Evolutionary conservation across 129 eudicot species (phyloP).

Genomic region (Flaveria robusta): DNA sequence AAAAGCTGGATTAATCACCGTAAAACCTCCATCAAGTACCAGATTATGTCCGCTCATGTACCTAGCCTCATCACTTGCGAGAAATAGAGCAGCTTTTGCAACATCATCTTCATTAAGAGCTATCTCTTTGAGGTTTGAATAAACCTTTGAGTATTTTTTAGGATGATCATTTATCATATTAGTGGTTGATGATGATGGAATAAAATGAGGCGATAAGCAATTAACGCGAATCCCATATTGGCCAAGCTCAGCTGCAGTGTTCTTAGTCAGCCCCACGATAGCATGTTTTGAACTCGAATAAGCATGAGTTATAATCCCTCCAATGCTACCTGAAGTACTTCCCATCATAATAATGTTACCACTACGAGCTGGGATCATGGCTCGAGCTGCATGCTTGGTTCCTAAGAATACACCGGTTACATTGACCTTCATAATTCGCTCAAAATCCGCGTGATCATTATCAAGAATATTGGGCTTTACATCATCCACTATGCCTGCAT

Average conservation of each 20-base stretch:
- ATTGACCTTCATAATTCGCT: slow-evolving; percentile 26
- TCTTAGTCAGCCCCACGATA: slow-evolving; percentile 34
- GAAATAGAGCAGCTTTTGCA: slow-evolving; percentile 45
- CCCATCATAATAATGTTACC: slow-evolving; percentile 30
- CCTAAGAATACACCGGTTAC: slow-evolving; percentile 13
- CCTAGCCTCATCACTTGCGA: slow-evolving; percentile 58
- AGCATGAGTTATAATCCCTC: slow-evolving; percentile 22
- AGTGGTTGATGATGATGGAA: background rate
- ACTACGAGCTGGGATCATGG: slow-evolving; percentile 19
- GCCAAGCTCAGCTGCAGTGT: slow-evolving; percentile 35
- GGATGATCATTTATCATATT: slow-evolving; percentile 6
- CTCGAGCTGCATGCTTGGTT: slow-evolving; percentile 35
- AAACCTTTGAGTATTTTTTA: background rate
- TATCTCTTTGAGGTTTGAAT: slow-evolving; percentile 35
- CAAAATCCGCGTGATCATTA: background rate
- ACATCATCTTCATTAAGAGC: slow-evolving; percentile 46
- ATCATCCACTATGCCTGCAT: slow-evolving; percentile 26
- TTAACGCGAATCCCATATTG: slow-evolving; percentile 42
- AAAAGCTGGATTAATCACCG: slow-evolving; percentile 31
- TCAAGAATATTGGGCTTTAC: slow-evolving; percentile 24
- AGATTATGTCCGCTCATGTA: slow-evolving; percentile 58
- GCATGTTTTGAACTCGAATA: slow-evolving; percentile 45
- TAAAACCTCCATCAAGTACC: slow-evolving; percentile 64
- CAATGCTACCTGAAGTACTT: slow-evolving; percentile 20
- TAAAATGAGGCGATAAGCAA: slow-evolving; percentile 35